A percentile compares a stretch with the other conserved stretches of the same genome.
These are phyloP conservation scores for Xerocomellus amylosporus DNA, from an alignment of 768 basidiomycete species.

Conservation along the genomic window DNA sequence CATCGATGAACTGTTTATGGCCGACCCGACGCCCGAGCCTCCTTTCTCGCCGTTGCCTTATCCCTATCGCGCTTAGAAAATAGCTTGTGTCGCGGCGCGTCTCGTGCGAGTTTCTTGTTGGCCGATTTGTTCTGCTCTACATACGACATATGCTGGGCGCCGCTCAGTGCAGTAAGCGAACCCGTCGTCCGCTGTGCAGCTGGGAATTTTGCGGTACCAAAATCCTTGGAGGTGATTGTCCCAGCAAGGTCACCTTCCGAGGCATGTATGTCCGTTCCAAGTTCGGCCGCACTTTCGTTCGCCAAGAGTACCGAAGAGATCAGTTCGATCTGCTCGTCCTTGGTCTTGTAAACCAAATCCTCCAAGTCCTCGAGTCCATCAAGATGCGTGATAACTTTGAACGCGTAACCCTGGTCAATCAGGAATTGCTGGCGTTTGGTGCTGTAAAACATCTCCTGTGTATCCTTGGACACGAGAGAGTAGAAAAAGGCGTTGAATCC, in stretches of 20 bases:
- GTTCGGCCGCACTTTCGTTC: conserved; percentile 86
- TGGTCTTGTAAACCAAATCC: conserved; percentile 87
- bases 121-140: conserved; percentile 89
- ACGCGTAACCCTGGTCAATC: conserved; percentile 98
- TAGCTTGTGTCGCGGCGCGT: conserved; percentile 64
- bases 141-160: conserved; percentile 90
- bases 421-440: conserved; percentile 98
- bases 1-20: conserved; percentile 14
- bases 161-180: conserved; percentile 78
- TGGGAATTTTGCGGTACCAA: conserved; percentile 66
- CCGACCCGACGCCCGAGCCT: conserved; percentile 35
- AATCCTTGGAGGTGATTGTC: conserved; percentile 83
- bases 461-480: conserved; percentile 97
- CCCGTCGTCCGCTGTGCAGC: conserved; percentile 75
- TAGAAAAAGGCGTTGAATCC: conserved; percentile 99
- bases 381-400: conserved; percentile 98
- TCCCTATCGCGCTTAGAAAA: conserved; percentile 84
- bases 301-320: conserved; percentile 90
- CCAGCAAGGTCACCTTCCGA: conserved; percentile 84
- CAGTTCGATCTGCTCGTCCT: conserved; percentile 93
- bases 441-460: conserved; percentile 99
- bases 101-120: conserved; percentile 71
- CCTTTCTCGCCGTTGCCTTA: conserved; percentile 52
- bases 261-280: conserved; percentile 80
- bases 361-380: conserved; percentile 86